A percentile compares a stretch with the other conserved stretches of the same genome.
These are phyloP conservation scores for Suillus cothurnatus DNA, from an alignment of 768 basidiomycete genomes.

Conservation along the genomic window DNA sequence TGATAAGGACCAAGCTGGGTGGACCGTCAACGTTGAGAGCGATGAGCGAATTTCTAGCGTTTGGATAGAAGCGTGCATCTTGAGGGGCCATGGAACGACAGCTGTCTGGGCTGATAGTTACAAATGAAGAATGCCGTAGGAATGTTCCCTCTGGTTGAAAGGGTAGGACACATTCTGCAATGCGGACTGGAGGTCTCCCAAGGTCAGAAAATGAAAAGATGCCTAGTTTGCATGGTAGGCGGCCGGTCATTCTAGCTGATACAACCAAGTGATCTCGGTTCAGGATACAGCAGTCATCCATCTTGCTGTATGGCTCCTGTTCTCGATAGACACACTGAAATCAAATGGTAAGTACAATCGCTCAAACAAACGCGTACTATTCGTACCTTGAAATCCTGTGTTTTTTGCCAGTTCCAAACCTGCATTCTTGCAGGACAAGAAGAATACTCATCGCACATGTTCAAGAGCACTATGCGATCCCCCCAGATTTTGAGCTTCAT, in stretches of 20 bases:
- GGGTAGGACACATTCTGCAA: background rate
- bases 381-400: background rate
- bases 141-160: background rate
- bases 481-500: conserved; percentile 1
- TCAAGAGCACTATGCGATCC: background rate
- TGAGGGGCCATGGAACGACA: background rate
- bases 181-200: background rate
- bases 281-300: background rate
- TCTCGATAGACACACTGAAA: conserved; percentile 2
- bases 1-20: background rate
- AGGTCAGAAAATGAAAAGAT: conserved; percentile 2
- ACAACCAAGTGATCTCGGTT: conserved; percentile 1
- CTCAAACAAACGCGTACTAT: background rate
- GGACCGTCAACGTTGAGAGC: conserved; percentile 1
- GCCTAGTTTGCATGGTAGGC: background rate
- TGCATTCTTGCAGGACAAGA: background rate
- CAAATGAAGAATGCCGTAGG: conserved; percentile 1
- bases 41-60: conserved; percentile 1
- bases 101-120: background rate
- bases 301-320: background rate
- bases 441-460: background rate
- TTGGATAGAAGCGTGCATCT: background rate
- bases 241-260: background rate
- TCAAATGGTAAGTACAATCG: background rate
- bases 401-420: conserved; percentile 4